Percentiles rank a stretch among this genome's conserved stretches.
These are phyloP conservation scores for Neonectria sp. DNA, from an alignment of 2,329 filamentous ascomycete species.

Conservation along the genomic window DNA sequence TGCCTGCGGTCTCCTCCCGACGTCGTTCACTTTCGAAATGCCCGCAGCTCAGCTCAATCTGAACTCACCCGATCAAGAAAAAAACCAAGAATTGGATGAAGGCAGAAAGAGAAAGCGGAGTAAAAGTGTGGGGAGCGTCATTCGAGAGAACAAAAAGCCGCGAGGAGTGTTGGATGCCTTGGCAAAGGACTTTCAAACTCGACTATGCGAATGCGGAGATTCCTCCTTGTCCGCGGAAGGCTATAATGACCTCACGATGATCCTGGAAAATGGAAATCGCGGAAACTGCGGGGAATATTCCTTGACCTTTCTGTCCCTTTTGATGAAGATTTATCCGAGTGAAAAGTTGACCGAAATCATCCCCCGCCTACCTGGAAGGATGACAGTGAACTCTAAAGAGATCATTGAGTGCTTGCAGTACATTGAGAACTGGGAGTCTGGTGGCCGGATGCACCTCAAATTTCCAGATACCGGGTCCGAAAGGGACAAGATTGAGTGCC, in stretches of 20 bases:
- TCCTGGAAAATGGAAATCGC: background rate
- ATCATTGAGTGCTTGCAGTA: background rate
- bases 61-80: background rate
- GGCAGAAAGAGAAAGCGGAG: background rate
- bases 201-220: background rate
- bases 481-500: slow-evolving; percentile 1
- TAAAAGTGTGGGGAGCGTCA: background rate
- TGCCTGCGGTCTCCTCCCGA: too few relatives aligned
- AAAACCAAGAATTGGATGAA: background rate
- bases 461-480: background rate
- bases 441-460: background rate
- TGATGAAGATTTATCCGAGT: slow-evolving; percentile 2
- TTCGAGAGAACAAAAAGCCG: background rate
- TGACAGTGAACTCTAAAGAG: background rate
- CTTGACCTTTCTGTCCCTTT: slow-evolving; percentile 1
- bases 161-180: background rate
- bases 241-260: background rate
- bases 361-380: background rate
- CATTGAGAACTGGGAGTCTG: background rate
- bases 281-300: background rate
- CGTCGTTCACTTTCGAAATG: too few relatives aligned
- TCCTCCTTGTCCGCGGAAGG: background rate
- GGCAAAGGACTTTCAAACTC: background rate
- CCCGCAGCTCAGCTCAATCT: too few relatives aligned
- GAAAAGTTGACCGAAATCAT: slow-evolving; percentile 2